phyloP scores from a whole-genome alignment of 352 stramenopile species.

The Elongisporangium anandrum region DNA sequence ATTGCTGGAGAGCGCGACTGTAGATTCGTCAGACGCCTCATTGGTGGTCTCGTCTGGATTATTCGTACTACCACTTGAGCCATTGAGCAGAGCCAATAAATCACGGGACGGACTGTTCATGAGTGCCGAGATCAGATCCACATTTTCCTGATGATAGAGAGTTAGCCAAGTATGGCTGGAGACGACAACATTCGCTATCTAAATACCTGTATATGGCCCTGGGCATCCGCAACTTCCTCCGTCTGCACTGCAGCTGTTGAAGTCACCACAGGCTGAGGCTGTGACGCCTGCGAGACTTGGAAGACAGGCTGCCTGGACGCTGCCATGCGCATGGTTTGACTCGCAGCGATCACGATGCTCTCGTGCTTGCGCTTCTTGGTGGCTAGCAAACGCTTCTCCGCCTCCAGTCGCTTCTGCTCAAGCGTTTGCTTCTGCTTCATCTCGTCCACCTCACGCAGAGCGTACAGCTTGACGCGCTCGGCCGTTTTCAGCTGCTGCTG shows the following conservation, averaged over 20 bases:
- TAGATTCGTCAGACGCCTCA: not conserved
- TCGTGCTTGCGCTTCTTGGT: slow-evolving; percentile 63
- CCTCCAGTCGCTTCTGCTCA: slow-evolving; percentile 62
- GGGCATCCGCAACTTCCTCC: slow-evolving; percentile 6
- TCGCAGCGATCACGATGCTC: slow-evolving; percentile 37
- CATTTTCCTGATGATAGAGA: slow-evolving; percentile 26
- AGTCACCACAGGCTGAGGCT: slow-evolving; percentile 8
- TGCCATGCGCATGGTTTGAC: slow-evolving; percentile 30
- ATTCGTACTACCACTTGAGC: not conserved
- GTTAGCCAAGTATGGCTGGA: not conserved
- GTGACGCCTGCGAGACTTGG: slow-evolving; percentile 5
- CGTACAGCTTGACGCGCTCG: slow-evolving; percentile 47
- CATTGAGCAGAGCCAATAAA: slow-evolving; percentile 13
- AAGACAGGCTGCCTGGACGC: slow-evolving; percentile 10
- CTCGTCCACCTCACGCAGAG: slow-evolving; percentile 47
- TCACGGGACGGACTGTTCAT: slow-evolving; percentile 23
- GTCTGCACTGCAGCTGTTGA: slow-evolving; percentile 30
- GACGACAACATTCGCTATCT: not conserved
- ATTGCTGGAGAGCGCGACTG: not conserved
- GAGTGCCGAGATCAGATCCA: slow-evolving; percentile 31
- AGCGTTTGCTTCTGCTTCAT: slow-evolving; percentile 50
- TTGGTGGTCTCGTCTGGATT: not conserved
- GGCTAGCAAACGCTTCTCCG: slow-evolving; percentile 57
- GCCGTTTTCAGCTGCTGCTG: slow-evolving; percentile 48
- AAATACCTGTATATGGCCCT: slow-evolving; percentile 8